Evolutionary conservation across 1,284 basidiomycete genomes (phyloP).

Genomic region (Melampsora americana): DNA sequence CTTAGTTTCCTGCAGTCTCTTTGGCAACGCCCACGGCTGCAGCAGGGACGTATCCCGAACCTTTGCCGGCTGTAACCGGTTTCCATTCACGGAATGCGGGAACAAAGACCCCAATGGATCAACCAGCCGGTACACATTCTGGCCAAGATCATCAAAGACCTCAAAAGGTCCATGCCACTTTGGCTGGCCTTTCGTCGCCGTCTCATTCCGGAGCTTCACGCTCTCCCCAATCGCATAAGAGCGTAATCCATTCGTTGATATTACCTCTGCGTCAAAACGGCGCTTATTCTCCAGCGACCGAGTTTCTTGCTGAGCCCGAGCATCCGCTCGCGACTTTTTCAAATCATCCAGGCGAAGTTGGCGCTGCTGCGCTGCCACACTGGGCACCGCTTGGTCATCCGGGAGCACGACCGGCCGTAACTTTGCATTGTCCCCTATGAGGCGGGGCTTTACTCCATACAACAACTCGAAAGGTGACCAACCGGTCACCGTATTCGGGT

Average conservation of each 20-base stretch:
- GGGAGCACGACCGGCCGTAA: too few species aligned
- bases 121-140: neutral
- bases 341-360: neutral
- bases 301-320: neutral
- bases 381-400: too few species aligned
- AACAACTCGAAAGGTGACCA: too few species aligned
- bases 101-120: too few species aligned
- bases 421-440: too few species aligned
- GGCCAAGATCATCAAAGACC: neutral
- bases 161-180: neutral
- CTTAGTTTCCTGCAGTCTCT: too few species aligned
- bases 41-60: too few species aligned
- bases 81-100: too few species aligned
- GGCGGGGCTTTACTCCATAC: too few species aligned
- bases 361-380: neutral
- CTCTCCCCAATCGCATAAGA: neutral
- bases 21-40: too few species aligned
- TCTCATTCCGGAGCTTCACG: constrained; percentile 4
- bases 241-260: neutral
- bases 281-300: neutral
- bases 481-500: too few species aligned
- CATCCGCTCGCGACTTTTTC: neutral
- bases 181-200: neutral
- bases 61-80: too few species aligned
- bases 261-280: neutral